phyloP scores from a whole-genome alignment of 768 basidiomycete species.

The Hydnomerulius pinastri region DNA sequence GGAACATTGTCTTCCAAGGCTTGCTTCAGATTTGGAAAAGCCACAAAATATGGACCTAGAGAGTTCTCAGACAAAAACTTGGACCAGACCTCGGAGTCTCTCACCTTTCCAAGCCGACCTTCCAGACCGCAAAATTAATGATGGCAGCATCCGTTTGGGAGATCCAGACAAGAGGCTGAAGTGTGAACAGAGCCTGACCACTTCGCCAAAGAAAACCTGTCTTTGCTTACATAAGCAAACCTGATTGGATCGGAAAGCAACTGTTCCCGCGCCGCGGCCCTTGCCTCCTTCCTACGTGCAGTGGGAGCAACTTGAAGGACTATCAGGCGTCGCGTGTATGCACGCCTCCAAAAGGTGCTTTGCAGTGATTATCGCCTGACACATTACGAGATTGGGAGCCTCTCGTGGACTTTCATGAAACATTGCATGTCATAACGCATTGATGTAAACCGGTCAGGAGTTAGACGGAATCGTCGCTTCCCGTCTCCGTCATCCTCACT shows the following conservation, averaged over 20 bases:
- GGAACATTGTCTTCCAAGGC: conserved; percentile 80
- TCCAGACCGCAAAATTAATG: conserved; percentile 58
- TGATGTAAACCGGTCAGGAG: no score
- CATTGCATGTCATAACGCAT: no score
- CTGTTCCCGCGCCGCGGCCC: not conserved
- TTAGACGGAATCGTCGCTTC: no score
- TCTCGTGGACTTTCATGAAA: no score
- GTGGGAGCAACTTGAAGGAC: no score
- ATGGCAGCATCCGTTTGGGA: conserved; percentile 56
- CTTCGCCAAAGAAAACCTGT: no score
- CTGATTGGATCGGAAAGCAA: not conserved
- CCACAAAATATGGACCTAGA: conserved; percentile 90
- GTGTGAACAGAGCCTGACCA: no score
- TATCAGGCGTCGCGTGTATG: no score
- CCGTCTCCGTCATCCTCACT: no score
- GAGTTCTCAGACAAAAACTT: not conserved
- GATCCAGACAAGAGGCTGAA: not conserved
- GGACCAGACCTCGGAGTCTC: conserved; percentile 4
- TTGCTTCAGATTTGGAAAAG: conserved; percentile 85
- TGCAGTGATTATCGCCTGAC: no score
- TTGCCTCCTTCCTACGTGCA: not conserved
- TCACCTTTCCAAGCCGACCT: conserved; percentile 87
- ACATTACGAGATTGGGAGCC: no score
- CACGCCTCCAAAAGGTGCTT: no score
- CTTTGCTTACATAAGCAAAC: not conserved